These are phyloP conservation scores for Tylopilus vinaceipallidus DNA, from an alignment of 768 basidiomycete genomes.

Conservation along the genomic window DNA sequence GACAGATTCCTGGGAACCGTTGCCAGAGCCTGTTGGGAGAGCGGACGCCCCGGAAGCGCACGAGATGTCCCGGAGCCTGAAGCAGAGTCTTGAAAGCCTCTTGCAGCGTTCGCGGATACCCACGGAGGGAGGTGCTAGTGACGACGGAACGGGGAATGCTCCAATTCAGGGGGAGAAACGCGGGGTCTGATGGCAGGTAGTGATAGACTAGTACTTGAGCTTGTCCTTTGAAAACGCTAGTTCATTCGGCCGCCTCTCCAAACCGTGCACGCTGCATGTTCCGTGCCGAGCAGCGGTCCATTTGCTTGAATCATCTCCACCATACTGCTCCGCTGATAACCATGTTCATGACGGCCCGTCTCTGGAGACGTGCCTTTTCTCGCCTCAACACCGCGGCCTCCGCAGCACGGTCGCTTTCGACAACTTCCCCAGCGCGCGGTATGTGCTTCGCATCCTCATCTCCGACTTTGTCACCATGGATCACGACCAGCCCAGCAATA, in stretches of 20 bases:
- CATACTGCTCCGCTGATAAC: too few relatives aligned
- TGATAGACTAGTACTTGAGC: slow-evolving; percentile 3
- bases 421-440: slow-evolving; percentile 19
- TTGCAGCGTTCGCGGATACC: slow-evolving; percentile 11
- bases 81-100: slow-evolving; percentile 22
- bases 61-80: slow-evolving; percentile 21
- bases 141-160: neutral
- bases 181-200: too few relatives aligned
- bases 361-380: slow-evolving; percentile 4
- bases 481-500: slow-evolving; percentile 17
- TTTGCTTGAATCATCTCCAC: neutral
- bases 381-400: slow-evolving; percentile 11
- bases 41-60: neutral
- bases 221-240: too few relatives aligned
- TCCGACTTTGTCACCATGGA: neutral
- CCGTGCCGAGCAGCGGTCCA: slow-evolving; percentile 13
- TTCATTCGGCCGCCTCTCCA: too few relatives aligned
- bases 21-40: slow-evolving; percentile 18
- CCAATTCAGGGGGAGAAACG: neutral
- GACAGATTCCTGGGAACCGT: slow-evolving; percentile 24
- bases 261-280: too few relatives aligned
- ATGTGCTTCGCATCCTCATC: slow-evolving; percentile 4
- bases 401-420: slow-evolving; percentile 21
- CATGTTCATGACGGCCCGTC: slow-evolving; percentile 2
- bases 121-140: neutral